Conservation (phyloP, 2,329 filamentous ascomycete genomes). For the Diaporthe capsici region DNA sequence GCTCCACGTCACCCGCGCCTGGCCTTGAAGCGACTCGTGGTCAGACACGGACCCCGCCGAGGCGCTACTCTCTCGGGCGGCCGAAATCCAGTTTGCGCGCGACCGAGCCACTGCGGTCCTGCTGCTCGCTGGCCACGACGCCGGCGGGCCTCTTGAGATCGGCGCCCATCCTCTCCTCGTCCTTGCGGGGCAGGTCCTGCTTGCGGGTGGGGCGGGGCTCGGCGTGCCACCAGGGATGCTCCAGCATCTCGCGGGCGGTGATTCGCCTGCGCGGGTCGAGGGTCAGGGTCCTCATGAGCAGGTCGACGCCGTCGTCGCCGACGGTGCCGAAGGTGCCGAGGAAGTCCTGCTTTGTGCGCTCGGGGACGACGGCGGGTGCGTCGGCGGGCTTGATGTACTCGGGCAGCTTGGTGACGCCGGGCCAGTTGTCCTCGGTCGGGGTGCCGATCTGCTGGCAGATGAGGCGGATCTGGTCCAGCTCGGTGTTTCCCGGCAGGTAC, state of each 20-base stretch:
- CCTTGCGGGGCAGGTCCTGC: constrained; percentile 84
- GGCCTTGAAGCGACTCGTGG: not conserved
- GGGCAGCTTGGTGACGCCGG: constrained; percentile 84
- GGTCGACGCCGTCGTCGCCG: constrained; percentile 85
- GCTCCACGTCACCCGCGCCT: not conserved
- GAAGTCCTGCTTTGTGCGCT: constrained; percentile 81
- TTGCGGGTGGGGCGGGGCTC: constrained; percentile 88
- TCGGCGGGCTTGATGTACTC: constrained; percentile 81
- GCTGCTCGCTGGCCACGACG: constrained; percentile 67
- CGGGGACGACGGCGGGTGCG: constrained; percentile 61
- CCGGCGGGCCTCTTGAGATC: constrained; percentile 86
- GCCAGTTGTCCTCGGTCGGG: constrained; percentile 95
- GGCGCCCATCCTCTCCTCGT: constrained; percentile 81
- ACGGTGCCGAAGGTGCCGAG: constrained; percentile 83
- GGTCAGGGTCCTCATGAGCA: constrained; percentile 86
- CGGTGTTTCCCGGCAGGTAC: constrained; percentile 86
- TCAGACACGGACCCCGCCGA: not conserved
- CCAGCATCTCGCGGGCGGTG: constrained; percentile 81
- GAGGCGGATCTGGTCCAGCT: constrained; percentile 87
- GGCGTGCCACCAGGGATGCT: constrained; percentile 87
- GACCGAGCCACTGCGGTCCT: constrained; percentile 79
- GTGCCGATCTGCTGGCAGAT: constrained; percentile 91
- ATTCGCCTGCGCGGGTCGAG: constrained; percentile 90
- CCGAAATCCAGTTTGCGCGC: constrained; percentile 88
- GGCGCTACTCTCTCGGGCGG: constrained; percentile 52